Conservation (phyloP, 106 monocot genomes). For the Gastrodia elata region DNA sequence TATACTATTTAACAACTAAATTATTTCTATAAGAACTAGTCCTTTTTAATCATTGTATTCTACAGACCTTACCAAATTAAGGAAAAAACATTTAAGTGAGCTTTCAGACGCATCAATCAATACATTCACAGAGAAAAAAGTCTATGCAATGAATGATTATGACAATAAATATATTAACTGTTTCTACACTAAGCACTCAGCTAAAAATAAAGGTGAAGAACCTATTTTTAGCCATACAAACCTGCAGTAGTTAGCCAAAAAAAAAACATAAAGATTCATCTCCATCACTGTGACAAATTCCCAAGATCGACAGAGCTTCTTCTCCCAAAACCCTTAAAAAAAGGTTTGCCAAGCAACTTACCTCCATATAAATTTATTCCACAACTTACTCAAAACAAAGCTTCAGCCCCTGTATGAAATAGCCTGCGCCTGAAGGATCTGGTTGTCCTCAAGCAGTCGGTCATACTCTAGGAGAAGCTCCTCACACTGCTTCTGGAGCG, state of each 20-base stretch:
- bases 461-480: slow-evolving; percentile 88
- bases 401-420: slow-evolving; percentile 37
- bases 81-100: too few species aligned
- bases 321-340: background rate
- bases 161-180: background rate
- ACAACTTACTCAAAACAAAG: background rate
- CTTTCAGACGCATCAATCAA: too few species aligned
- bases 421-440: slow-evolving; percentile 63
- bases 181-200: background rate
- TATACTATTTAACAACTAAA: too few species aligned
- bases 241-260: too few species aligned
- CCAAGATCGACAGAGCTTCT: background rate
- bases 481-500: slow-evolving; percentile 73
- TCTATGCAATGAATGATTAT: background rate
- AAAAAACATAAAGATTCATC: background rate
- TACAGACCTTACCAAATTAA: too few species aligned
- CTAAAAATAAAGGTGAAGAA: too few species aligned
- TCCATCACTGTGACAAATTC: background rate
- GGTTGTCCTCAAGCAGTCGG: slow-evolving; percentile 80
- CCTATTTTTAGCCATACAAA: background rate
- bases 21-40: too few species aligned
- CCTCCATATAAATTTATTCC: slow-evolving; percentile 1
- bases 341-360: too few species aligned
- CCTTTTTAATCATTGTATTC: background rate
- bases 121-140: background rate